phyloP scores from a whole-genome alignment of 2,329 filamentous ascomycete genomes.

The Alternaria metachromatica region DNA sequence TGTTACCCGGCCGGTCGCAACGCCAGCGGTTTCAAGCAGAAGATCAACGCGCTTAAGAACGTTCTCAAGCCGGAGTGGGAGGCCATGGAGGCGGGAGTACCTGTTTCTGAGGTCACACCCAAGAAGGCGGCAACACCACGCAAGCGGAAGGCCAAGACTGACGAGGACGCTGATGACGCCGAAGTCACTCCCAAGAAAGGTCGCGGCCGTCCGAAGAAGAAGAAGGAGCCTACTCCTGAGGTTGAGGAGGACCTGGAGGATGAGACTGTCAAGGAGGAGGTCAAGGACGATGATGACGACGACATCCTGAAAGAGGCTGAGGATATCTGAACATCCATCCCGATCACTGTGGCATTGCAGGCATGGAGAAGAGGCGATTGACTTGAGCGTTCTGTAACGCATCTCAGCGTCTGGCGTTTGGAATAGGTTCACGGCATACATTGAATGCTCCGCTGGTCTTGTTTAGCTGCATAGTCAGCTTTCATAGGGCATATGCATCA shows the following conservation, averaged over 20 bases:
- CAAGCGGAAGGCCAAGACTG: conserved; percentile 29
- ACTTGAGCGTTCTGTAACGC: not conserved
- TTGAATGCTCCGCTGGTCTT: not conserved
- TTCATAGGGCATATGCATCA: not conserved
- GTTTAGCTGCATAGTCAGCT: not conserved
- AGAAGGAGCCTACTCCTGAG: not conserved
- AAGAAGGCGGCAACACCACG: conserved; percentile 13
- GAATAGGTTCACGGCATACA: not conserved
- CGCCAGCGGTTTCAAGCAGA: conserved; percentile 27
- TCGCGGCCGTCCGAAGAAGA: not conserved
- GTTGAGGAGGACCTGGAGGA: not conserved
- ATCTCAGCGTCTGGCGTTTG: not conserved
- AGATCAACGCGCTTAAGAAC: conserved; percentile 23
- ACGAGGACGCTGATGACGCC: conserved; percentile 1
- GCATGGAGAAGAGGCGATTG: too few species aligned
- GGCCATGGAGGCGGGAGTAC: conserved; percentile 16
- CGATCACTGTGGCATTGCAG: not conserved
- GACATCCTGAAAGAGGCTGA: not conserved
- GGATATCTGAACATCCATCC: not conserved
- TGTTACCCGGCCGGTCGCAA: conserved; percentile 27
- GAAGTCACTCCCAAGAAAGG: conserved; percentile 11
- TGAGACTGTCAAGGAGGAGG: not conserved
- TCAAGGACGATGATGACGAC: not conserved
- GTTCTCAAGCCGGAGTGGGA: conserved; percentile 22
- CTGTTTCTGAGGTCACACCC: not conserved